Evolutionary conservation across 2,329 filamentous ascomycete species (phyloP).

Genomic region (Daldinia eschscholtzii): DNA sequence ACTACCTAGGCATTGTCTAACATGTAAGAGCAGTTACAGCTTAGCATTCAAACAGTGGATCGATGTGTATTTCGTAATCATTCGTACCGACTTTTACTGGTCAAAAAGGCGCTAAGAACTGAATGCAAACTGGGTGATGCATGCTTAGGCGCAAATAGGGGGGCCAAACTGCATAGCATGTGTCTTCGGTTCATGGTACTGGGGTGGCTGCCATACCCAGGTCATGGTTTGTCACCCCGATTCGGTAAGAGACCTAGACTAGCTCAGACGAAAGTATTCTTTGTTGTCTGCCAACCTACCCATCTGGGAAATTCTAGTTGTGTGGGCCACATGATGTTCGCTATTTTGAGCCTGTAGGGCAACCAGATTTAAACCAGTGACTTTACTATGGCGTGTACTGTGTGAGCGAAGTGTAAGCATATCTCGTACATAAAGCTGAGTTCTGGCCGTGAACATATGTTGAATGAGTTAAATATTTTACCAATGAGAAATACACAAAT

Average conservation of each 20-base stretch:
- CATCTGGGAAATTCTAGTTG: not conserved
- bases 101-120: not conserved
- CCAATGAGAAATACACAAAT: not conserved
- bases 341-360: not conserved
- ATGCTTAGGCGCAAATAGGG: not conserved
- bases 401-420: not conserved
- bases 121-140: not conserved
- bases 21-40: not conserved
- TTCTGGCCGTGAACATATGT: not conserved
- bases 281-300: not conserved
- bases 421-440: not conserved
- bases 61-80: not conserved
- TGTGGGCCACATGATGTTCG: not conserved
- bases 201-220: not conserved
- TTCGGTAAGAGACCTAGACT: not conserved
- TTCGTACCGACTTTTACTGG: constrained; percentile 4
- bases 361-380: not conserved
- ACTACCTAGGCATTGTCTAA: not conserved
- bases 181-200: not conserved
- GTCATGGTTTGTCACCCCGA: not conserved
- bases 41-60: too few relatives aligned
- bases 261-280: not conserved
- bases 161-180: constrained; percentile 1
- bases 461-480: not conserved
- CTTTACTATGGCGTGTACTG: not conserved